Evolutionary conservation across 1,284 basidiomycete genomes (phyloP).

Genomic region (Sporisorium scitamineum): DNA sequence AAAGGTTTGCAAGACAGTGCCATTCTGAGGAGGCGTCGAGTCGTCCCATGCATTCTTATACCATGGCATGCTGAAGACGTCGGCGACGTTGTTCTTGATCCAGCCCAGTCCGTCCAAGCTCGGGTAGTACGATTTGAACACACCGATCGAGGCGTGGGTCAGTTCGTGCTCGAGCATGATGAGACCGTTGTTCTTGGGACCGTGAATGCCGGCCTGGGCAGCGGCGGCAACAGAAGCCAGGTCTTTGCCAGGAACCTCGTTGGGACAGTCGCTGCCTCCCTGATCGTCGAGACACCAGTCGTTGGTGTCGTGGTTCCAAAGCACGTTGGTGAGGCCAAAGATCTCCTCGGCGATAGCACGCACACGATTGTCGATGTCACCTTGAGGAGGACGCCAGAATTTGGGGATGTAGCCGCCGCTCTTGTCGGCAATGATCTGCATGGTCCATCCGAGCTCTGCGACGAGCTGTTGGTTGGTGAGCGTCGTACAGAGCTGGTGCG

Average conservation of each 20-base stretch:
- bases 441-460: slow-evolving; percentile 94
- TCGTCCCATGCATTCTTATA: slow-evolving; percentile 54
- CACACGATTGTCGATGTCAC: slow-evolving; percentile 68
- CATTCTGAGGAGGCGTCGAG: slow-evolving; percentile 20
- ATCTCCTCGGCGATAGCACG: slow-evolving; percentile 62
- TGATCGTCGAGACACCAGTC: slow-evolving; percentile 66
- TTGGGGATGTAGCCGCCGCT: slow-evolving; percentile 65
- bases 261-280: slow-evolving; percentile 45
- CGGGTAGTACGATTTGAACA: slow-evolving; percentile 79
- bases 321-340: slow-evolving; percentile 67
- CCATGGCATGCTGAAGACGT: slow-evolving; percentile 46
- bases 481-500: slow-evolving; percentile 76
- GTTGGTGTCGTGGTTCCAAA: slow-evolving; percentile 65
- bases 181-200: slow-evolving; percentile 74
- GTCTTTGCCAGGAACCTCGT: slow-evolving; percentile 38
- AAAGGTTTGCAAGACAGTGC: slow-evolving; percentile 33
- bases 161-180: slow-evolving; percentile 87
- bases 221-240: slow-evolving; percentile 38
- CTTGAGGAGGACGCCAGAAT: slow-evolving; percentile 70
- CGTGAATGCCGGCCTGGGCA: slow-evolving; percentile 31
- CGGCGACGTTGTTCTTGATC: slow-evolving; percentile 68
- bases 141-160: slow-evolving; percentile 75
- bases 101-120: slow-evolving; percentile 77
- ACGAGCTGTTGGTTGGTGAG: slow-evolving; percentile 88
- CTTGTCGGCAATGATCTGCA: slow-evolving; percentile 78